Evolutionary conservation across 176 grass and related monocot genomes (phyloP).

Genomic region (Hyparrhenia diplandra): DNA sequence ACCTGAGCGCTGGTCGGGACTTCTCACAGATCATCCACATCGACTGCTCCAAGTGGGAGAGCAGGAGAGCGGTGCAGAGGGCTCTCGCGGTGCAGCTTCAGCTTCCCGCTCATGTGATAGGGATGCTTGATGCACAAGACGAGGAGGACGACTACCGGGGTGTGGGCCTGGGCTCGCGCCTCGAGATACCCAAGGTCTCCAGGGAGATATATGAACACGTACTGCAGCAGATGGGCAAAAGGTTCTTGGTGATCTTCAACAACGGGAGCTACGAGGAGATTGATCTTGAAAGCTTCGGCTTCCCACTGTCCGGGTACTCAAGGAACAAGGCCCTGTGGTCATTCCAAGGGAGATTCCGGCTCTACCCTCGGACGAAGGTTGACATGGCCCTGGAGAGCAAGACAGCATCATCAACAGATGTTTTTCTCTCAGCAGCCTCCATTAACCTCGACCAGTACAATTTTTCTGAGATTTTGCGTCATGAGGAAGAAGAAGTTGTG

Average conservation of each 20-base stretch:
- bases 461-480: neutral
- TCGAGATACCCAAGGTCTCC: neutral
- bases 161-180: neutral
- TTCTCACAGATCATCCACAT: neutral
- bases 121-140: neutral
- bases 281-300: neutral
- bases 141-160: neutral
- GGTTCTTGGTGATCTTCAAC: neutral
- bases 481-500: neutral
- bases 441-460: fast-evolving
- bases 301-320: neutral
- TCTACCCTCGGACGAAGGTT: neutral
- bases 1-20: neutral
- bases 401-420: too few relatives aligned
- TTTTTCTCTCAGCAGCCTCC: too few relatives aligned
- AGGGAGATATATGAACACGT: neutral
- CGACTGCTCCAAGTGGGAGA: conserved; percentile 16
- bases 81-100: neutral
- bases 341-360: conserved; percentile 8
- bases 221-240: neutral
- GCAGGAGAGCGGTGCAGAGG: neutral
- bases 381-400: neutral
- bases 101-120: neutral
- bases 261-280: conserved; percentile 14
- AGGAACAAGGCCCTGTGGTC: neutral